Evolutionary conservation across 164 flowering plant genomes (phyloP).

Genomic region (Piper betle): DNA sequence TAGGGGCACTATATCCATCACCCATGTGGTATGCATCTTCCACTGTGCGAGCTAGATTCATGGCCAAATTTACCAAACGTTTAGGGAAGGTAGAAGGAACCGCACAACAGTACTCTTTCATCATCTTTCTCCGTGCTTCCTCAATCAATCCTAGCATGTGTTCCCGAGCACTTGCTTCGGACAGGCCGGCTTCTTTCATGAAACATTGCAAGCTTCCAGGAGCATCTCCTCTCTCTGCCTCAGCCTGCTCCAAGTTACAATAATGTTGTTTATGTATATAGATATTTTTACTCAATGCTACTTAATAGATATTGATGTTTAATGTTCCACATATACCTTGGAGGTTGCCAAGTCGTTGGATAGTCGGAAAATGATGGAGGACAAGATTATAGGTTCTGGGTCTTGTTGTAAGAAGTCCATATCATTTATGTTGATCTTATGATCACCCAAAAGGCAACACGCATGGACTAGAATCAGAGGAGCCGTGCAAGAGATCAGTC

Average conservation of each 20-base stretch:
- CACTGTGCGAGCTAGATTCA: slow-evolving; percentile 4
- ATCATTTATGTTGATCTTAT: slow-evolving; percentile 2
- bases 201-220: background rate
- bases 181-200: slow-evolving; percentile 10
- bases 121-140: too few relatives aligned
- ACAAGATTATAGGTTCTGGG: background rate
- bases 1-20: too few relatives aligned
- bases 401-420: background rate
- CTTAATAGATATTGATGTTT: background rate
- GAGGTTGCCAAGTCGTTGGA: background rate
- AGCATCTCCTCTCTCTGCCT: background rate
- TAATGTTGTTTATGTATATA: background rate
- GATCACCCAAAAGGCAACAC: too few relatives aligned
- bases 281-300: too few relatives aligned
- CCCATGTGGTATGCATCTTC: too few relatives aligned
- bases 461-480: too few relatives aligned
- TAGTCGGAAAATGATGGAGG: background rate
- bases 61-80: background rate
- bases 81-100: too few relatives aligned
- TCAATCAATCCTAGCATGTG: background rate
- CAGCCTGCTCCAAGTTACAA: background rate
- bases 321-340: background rate
- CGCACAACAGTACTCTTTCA: too few relatives aligned
- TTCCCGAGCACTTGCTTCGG: slow-evolving; percentile 1
- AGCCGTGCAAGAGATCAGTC: too few relatives aligned